Evolutionary conservation across 192 early-diverging fungal species (phyloP), one percentile per base, ranked within the genome.

Genomic region (Coemansia sp.): DNA sequence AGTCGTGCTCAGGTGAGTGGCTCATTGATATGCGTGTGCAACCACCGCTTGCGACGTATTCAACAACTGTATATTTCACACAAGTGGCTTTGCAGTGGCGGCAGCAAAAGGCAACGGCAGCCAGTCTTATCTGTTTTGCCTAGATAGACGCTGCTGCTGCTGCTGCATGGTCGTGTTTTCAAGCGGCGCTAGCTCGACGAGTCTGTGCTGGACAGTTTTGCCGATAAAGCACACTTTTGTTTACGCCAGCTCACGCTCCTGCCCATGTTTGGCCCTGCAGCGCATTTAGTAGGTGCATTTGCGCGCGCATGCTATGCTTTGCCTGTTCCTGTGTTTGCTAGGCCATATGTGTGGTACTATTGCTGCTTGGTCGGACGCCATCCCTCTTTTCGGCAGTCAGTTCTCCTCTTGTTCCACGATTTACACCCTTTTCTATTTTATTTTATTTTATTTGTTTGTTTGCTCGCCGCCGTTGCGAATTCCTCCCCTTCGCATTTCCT

Each of bases 1-100:
- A 24, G 22, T 57, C 41, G 49, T 53, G 60, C 25, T 39, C 63
- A 79, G 77, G 77, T 79, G 67, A 64, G 77, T 53, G 29, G 51
- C 15, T 53, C 29, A 17, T 29, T 32, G 51, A 53, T 51, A 14
- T 29, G 25, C n/a, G n/a, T 59, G 39, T 25, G 12, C 25, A 25
- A 51, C 27, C 1, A 19, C 24, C 15, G 2, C 51, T 35, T 35
- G 32, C 32, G 32, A 7, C 32, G 7, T 35, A n/a, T n/a, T n/a
- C 9, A 7, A 12, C 4, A 49, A 27, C 47, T 29, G 47, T 27
- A 27, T 25, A 27, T 49, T n/a, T n/a, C n/a, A n/a, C n/a, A 12
- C n/a, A 17, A 12, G 56, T 58, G 56, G 27, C 56, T 58, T 49
- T 14, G 47, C 47, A 49, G 47, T 49, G 47, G 47, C 47, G 47